Percentiles rank a stretch among this genome's conserved stretches.
Conservation (phyloP, 306 rosid genomes). For the Vigna angularis region DNA sequence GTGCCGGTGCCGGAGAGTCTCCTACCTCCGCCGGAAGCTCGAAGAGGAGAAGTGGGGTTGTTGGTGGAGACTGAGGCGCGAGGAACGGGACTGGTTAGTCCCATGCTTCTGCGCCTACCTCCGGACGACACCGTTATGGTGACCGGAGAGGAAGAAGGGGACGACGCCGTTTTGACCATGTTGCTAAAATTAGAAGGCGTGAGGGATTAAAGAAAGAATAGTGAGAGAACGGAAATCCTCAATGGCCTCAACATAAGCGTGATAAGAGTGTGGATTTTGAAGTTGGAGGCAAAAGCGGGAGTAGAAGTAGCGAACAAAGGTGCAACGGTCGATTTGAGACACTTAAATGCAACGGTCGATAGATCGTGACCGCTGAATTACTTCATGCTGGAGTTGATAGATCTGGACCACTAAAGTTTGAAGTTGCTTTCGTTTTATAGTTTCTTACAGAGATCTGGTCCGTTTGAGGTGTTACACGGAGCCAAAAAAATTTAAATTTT, state of each 20-base stretch:
- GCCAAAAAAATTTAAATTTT: not conserved
- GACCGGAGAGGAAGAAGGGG: slow-evolving; percentile 81
- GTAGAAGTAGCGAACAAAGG: not conserved
- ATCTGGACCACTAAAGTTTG: slow-evolving; percentile 51
- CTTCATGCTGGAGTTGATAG: slow-evolving; percentile 21
- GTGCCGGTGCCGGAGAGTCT: slow-evolving; percentile 53
- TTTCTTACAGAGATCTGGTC: slow-evolving; percentile 41
- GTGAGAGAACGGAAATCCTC: not conserved
- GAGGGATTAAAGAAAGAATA: not conserved
- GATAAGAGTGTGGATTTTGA: slow-evolving; percentile 8
- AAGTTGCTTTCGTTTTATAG: slow-evolving; percentile 14
- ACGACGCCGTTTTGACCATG: slow-evolving; percentile 68
- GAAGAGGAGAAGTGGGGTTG: slow-evolving; percentile 77
- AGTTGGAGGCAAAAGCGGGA: not conserved
- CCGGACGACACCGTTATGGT: slow-evolving; percentile 78
- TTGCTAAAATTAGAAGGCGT: not conserved
- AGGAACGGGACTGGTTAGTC: slow-evolving; percentile 75
- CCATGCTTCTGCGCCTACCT: slow-evolving; percentile 67
- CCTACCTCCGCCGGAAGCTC: slow-evolving; percentile 47
- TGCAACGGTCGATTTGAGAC: slow-evolving; percentile 65
- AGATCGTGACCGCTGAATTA: slow-evolving; percentile 49
- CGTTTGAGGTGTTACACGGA: not conserved
- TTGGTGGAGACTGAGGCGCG: slow-evolving; percentile 74
- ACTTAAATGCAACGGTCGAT: slow-evolving; percentile 65
- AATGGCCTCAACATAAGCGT: slow-evolving; percentile 32